Evolutionary conservation across 495 filamentous ascomycete species (phyloP).

Genomic region (Aspergillus baeticus): DNA sequence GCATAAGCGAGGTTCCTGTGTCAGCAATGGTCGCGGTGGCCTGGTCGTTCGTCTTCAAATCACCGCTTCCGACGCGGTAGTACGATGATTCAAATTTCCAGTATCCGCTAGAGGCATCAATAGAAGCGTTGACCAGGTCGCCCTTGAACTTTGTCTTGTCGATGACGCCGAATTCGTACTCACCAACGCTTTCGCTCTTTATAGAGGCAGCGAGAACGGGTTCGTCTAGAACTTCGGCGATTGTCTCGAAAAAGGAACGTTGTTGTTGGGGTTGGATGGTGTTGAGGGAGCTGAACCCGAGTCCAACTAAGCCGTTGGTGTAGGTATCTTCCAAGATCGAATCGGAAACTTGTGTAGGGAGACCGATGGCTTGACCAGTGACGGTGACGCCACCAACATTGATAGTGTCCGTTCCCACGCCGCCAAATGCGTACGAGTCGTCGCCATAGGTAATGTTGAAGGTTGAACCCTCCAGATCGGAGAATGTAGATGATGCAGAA

Average conservation of each 20-base stretch:
- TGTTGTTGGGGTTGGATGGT: conserved; percentile 64
- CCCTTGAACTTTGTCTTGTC: conserved; percentile 66
- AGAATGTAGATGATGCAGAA: conserved; percentile 54
- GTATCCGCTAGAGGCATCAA: conserved; percentile 66
- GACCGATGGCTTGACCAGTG: conserved; percentile 65
- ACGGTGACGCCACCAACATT: conserved; percentile 71
- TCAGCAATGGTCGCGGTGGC: conserved; percentile 60
- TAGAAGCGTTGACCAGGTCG: conserved; percentile 58
- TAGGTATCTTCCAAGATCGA: conserved; percentile 61
- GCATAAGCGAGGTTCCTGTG: conserved; percentile 71
- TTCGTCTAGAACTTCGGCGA: conserved; percentile 57
- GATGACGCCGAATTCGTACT: conserved; percentile 76
- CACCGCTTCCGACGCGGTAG: conserved; percentile 54
- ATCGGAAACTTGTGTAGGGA: conserved; percentile 61
- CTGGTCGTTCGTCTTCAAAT: conserved; percentile 26
- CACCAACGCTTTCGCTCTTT: conserved; percentile 56
- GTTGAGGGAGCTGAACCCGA: conserved; percentile 75
- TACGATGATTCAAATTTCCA: conserved; percentile 67
- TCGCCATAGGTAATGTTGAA: conserved; percentile 80
- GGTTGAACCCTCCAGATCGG: conserved; percentile 39
- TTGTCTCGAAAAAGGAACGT: conserved; percentile 82
- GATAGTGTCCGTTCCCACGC: conserved; percentile 71
- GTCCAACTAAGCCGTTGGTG: conserved; percentile 73
- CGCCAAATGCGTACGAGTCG: conserved; percentile 61
- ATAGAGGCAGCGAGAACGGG: conserved; percentile 75